phyloP scores from a whole-genome alignment of 441 rosid genomes.

The Bocquillonia castaneifolia region DNA sequence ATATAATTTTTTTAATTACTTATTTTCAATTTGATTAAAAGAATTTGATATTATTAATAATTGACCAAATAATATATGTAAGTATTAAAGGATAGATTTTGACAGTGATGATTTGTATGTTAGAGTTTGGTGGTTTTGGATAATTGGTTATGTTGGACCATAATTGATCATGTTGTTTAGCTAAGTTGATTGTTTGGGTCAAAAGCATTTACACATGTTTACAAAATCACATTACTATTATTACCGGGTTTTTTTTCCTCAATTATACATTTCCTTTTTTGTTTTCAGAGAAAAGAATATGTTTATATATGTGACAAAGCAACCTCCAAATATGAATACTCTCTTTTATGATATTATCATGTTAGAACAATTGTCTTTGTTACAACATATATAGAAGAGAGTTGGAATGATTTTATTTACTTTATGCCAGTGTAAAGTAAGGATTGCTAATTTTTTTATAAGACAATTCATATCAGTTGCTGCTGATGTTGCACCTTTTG shows the following conservation, averaged over 20 bases:
- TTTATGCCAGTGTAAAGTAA: slow-evolving; percentile 3
- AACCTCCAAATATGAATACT: neutral
- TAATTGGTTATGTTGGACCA: neutral
- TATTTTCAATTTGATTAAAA: too few species aligned
- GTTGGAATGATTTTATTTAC: too few species aligned
- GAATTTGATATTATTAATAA: too few species aligned
- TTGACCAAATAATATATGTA: too few species aligned
- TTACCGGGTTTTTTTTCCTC: neutral
- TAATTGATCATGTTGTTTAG: neutral
- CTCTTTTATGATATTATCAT: neutral
- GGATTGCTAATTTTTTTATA: neutral
- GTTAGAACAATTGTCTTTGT: neutral
- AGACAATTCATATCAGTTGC: neutral
- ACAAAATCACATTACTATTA: neutral
- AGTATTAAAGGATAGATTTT: too few species aligned
- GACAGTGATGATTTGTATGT: too few species aligned
- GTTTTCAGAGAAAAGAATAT: neutral
- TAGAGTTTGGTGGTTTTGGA: too few species aligned
- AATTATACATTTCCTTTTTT: neutral
- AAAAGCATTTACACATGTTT: neutral
- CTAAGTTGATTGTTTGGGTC: neutral
- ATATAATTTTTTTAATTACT: too few species aligned
- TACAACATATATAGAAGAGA: neutral
- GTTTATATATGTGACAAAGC: too few species aligned
- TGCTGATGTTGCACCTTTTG: neutral